A percentile compares a stretch with the other conserved stretches of the same genome.
phyloP scores from a whole-genome alignment of 495 filamentous ascomycete species.

The Lophiotrema nucula region DNA sequence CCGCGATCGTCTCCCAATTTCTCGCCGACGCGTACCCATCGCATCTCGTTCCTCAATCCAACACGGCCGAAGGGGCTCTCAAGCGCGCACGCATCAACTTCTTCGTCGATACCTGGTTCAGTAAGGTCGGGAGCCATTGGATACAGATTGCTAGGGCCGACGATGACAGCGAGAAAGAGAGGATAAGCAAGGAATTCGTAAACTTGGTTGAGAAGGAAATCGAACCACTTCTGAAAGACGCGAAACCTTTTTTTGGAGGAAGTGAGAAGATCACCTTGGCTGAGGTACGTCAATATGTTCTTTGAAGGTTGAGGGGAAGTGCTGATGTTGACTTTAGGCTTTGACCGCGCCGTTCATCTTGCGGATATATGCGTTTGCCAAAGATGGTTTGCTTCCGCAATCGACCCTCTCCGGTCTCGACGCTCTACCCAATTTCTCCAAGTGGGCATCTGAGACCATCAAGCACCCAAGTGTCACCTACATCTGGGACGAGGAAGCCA shows the following conservation, averaged over 20 bases:
- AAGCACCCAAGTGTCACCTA: conserved; percentile 64
- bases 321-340: conserved; percentile 44
- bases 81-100: conserved; percentile 68
- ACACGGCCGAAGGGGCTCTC: conserved; percentile 43
- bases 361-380: conserved; percentile 53
- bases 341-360: conserved; percentile 68
- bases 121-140: conserved; percentile 56
- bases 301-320: background rate
- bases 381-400: conserved; percentile 52
- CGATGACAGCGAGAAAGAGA: conserved; percentile 44
- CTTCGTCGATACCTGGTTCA: conserved; percentile 73
- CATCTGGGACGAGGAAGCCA: conserved; percentile 56
- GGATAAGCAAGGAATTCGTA: conserved; percentile 47
- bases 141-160: conserved; percentile 45
- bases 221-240: conserved; percentile 66
- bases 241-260: conserved; percentile 78
- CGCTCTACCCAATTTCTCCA: conserved; percentile 61
- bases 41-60: conserved; percentile 53
- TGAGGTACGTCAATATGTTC: conserved; percentile 57
- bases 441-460: conserved; percentile 64
- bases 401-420: conserved; percentile 50
- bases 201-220: conserved; percentile 67
- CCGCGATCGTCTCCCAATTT: conserved; percentile 72
- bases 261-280: conserved; percentile 70
- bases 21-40: conserved; percentile 60